A percentile compares a stretch with the other conserved stretches of the same genome.
phyloP scores from a whole-genome alignment of 306 rosid species.

The Urtica urens region DNA sequence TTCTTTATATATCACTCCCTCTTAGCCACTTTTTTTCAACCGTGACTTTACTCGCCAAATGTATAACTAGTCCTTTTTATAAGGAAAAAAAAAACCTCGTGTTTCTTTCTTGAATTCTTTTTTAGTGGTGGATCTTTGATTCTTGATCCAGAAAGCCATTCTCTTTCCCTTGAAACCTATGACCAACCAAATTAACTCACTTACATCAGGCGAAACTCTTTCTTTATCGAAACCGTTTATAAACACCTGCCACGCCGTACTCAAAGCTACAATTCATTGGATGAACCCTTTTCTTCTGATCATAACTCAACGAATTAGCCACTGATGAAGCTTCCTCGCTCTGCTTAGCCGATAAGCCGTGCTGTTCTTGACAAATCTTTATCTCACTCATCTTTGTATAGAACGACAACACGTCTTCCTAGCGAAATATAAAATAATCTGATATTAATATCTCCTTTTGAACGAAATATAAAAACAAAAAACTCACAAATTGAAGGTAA shows the following conservation, averaged over 20 bases:
- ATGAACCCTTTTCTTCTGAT: constrained; percentile 45
- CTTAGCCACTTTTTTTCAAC: constrained; percentile 8
- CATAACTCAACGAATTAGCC: constrained; percentile 23
- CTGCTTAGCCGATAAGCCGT: constrained; percentile 20
- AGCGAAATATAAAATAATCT: constrained; percentile 7
- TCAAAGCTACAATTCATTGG: constrained; percentile 27
- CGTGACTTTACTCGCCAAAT: constrained; percentile 20
- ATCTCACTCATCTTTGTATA: constrained; percentile 42
- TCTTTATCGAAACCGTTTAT: constrained; percentile 27
- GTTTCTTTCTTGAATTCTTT: constrained; percentile 10
- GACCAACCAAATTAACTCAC: constrained; percentile 18
- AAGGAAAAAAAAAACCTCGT: constrained; percentile 19
- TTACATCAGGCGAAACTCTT: constrained; percentile 7
- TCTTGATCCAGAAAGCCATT: constrained; percentile 13
- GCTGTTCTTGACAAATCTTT: constrained; percentile 27
- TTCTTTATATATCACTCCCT: background rate
- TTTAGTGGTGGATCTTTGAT: background rate
- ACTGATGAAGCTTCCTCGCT: constrained; percentile 30
- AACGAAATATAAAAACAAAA: background rate
- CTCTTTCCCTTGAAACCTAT: constrained; percentile 15
- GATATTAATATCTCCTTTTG: background rate
- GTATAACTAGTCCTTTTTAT: constrained; percentile 15
- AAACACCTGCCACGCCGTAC: background rate
- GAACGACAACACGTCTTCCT: constrained; percentile 48
- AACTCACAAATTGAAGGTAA: constrained; percentile 43